These are phyloP conservation scores for Cenococcum geophilum DNA, from an alignment of 495 filamentous ascomycete genomes.

Conservation along the genomic window DNA sequence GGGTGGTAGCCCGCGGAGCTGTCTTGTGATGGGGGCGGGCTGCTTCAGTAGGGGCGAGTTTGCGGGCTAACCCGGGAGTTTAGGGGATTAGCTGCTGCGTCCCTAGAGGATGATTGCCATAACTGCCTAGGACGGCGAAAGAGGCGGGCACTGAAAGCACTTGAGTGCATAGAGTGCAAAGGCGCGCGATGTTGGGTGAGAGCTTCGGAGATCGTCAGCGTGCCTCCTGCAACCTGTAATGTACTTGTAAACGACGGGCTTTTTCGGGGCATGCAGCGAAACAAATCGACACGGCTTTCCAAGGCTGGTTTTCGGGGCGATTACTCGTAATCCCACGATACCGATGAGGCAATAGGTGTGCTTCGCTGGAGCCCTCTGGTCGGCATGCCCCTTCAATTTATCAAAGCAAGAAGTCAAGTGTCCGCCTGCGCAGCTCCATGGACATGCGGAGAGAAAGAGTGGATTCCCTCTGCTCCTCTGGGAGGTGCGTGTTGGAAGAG, in stretches of 20 bases:
- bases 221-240: background rate
- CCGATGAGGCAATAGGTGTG: too few species aligned
- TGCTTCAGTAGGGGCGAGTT: background rate
- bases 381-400: too few species aligned
- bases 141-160: background rate
- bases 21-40: background rate
- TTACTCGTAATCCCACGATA: too few species aligned
- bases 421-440: constrained; percentile 1
- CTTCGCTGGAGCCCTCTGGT: too few species aligned
- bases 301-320: too few species aligned
- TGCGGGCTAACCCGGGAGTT: background rate
- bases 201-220: background rate
- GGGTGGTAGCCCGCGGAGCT: background rate
- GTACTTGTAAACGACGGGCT: background rate
- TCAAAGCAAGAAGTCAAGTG: background rate
- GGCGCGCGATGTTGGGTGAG: background rate
- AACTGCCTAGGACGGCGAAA: background rate
- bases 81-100: background rate
- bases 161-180: background rate
- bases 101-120: background rate
- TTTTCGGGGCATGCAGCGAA: too few species aligned
- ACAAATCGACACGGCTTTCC: too few species aligned
- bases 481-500: background rate
- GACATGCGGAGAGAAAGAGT: background rate
- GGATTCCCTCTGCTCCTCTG: background rate